These are phyloP conservation scores for Pistacia vera DNA, from an alignment of 345 rosid species.

Conservation along the genomic window DNA sequence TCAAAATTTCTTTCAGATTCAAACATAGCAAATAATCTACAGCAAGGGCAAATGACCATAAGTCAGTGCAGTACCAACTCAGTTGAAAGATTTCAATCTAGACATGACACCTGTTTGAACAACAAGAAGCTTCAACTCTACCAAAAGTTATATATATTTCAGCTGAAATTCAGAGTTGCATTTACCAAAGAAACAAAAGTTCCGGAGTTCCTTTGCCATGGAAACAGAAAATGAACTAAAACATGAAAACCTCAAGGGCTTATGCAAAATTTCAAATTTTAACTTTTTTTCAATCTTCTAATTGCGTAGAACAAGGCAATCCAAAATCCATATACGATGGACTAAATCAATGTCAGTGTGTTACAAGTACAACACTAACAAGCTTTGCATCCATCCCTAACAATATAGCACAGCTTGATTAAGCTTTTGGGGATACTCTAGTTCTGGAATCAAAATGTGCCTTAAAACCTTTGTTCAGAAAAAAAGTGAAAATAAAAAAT, in stretches of 20 bases:
- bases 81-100: background rate
- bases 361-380: background rate
- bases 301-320: background rate
- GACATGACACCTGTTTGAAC: background rate
- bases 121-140: background rate
- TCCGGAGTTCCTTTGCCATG: background rate
- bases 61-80: background rate
- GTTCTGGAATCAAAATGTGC: background rate
- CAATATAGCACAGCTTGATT: background rate
- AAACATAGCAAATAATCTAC: background rate
- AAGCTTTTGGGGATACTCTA: background rate
- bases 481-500: background rate
- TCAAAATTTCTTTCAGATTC: background rate
- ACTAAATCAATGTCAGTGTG: background rate
- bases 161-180: background rate
- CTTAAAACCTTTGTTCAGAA: background rate
- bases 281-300: background rate
- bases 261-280: background rate
- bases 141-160: background rate
- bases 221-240: background rate
- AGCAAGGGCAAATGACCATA: background rate
- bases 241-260: background rate
- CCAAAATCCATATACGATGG: background rate
- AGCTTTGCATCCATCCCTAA: background rate
- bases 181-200: background rate